Conservation (phyloP, 768 basidiomycete genomes). For the Mycena latifolia region DNA sequence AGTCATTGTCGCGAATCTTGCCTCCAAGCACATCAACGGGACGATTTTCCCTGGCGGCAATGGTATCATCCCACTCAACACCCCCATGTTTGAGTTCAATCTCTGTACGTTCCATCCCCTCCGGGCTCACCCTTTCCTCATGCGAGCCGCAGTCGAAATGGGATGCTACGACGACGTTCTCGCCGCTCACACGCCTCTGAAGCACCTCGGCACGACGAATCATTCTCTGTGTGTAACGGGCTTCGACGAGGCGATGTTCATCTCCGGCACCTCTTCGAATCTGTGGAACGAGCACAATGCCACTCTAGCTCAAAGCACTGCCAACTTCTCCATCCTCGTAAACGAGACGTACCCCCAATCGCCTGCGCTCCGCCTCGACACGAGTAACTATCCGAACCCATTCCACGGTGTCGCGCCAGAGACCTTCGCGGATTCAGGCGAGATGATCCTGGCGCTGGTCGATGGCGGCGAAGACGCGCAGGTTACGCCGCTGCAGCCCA, state of each 20-base stretch:
- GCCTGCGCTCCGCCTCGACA: conserved; percentile 40
- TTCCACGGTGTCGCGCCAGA: conserved; percentile 50
- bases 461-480: conserved; percentile 60
- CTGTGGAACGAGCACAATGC: conserved; percentile 29
- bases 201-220: conserved; percentile 58
- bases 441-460: conserved; percentile 48
- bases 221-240: conserved; percentile 46
- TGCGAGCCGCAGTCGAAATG: conserved; percentile 46
- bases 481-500: conserved; percentile 61
- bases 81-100: conserved; percentile 51
- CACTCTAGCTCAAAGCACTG: conserved; percentile 20
- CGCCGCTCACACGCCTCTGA: conserved; percentile 58
- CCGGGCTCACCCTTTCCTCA: background rate
- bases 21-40: conserved; percentile 37
- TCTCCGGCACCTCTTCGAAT: conserved; percentile 48
- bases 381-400: conserved; percentile 51
- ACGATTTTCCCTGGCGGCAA: conserved; percentile 40
- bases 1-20: conserved; percentile 38
- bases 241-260: conserved; percentile 47
- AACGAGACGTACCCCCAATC: conserved; percentile 34
- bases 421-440: conserved; percentile 48
- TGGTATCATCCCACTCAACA: conserved; percentile 42
- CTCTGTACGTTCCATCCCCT: conserved; percentile 34
- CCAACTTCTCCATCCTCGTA: conserved; percentile 31
- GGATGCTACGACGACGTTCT: conserved; percentile 57